Conservation (phyloP, 164 flowering plant species). For the Piper longum region DNA sequence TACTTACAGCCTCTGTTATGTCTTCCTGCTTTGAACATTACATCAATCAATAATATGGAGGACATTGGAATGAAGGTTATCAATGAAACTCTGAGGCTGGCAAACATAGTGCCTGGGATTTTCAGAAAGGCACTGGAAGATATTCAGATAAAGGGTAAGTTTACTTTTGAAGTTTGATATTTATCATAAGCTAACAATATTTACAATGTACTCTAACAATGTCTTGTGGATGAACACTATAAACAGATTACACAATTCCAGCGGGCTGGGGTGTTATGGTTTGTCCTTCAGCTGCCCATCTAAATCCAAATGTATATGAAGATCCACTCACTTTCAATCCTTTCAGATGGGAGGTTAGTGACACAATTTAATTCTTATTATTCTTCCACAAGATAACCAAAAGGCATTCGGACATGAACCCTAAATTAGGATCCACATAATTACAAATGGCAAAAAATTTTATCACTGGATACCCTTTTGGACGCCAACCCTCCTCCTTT, state of each 20-base stretch:
- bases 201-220: background rate
- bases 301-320: slow-evolving; percentile 54
- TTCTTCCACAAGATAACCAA: no score
- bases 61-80: slow-evolving; percentile 18
- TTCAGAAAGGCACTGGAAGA: slow-evolving; percentile 25
- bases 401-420: no score
- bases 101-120: slow-evolving; percentile 22
- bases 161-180: background rate
- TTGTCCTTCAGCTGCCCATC: slow-evolving; percentile 86
- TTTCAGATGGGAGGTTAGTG: slow-evolving; percentile 72
- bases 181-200: background rate
- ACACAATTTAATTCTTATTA: background rate
- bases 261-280: slow-evolving; percentile 86
- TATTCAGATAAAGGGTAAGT: slow-evolving; percentile 18
- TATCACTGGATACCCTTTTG: no score
- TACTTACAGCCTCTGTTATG: background rate
- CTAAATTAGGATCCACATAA: background rate
- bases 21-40: background rate
- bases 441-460: background rate
- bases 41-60: background rate
- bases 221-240: background rate
- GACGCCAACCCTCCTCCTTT: no score
- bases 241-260: slow-evolving; percentile 75
- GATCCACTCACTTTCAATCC: slow-evolving; percentile 84
- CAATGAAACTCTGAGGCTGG: slow-evolving; percentile 28